Evolutionary conservation across 2,329 filamentous ascomycete species (phyloP), one percentile per base, ranked within the genome.

Genomic region (Aspergillus alliaceus): DNA sequence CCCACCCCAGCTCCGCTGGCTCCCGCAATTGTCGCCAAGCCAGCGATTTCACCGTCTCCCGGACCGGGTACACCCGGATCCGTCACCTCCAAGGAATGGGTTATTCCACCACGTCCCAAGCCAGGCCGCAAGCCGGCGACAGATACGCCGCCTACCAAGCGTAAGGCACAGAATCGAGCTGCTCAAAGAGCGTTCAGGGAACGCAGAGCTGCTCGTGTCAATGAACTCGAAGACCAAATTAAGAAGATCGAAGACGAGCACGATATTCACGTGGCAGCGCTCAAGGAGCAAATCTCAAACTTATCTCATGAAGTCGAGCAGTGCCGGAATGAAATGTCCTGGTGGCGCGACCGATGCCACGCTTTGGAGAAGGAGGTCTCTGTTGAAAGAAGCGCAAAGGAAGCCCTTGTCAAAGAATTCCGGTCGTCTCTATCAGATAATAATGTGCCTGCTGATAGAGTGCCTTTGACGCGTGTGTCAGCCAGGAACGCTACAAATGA

Each of bases 121-220:
- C 93, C 95, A 22, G 93, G 93, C 49, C 87, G 93, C 66, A 98
- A 98, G 81, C 93, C 93, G 3, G 91, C 91, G 47, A 96, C 91
- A 34, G 93, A 97, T 71, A 96, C 93, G 52, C 92, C 93, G 14
- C 90, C 90, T 1, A 96, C 92, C 42, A 96, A 96, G 79, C 86
- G 95, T 64, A 96, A 97, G 80, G 90, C 91, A 1, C 95, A 98
- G 78, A 98, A 98, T 74, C 85, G 95, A 59, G 90, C 91, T 47
- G 93, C 93, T 3, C 93, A 98, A 77, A 83, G 93, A 57, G 91
- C 90, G 1, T 98, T 98, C 75, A 85, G 93, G 32, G 92, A 96
- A 76, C 84, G 93, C 57, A 86, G 93, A 61, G 91, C 91, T 2
- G 90, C 91, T 24, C 89, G 91, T 37, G 90, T 97, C 6, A 88